Evolutionary conservation across 148 eudicot species (phyloP), one percentile per base, ranked within the genome.

Genomic region (Diospyros lotus): DNA sequence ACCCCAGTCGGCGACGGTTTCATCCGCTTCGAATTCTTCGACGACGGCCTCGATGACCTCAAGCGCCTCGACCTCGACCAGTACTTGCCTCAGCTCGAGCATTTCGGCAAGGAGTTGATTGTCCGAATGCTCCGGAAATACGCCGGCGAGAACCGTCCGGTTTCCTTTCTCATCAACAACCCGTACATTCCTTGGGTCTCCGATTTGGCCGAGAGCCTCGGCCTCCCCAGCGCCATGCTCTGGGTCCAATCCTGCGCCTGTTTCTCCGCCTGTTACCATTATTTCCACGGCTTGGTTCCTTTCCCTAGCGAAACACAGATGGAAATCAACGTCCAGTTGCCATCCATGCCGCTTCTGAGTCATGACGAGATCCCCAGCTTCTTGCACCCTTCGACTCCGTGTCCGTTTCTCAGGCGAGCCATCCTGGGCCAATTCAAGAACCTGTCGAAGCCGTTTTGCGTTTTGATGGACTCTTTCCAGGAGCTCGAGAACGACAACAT

Each of bases 161-260:
- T 91, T 2, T 80, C 86, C 0, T 92, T 95, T 78, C 10, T 92
- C 1, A 80, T 92, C 61, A 87, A 86, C 82, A 92, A 89, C 75
- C 91, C 94, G 0, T 92, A 88, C 62, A 76, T 90, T 7, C 94
- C 97, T 0, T 92, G 95, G 97, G 97, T 85, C 5, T 84, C 89
- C 13, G 97, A 92, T 42, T 89, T 92, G 38, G 97, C 97, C 0
- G 88, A 83, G 17, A 76, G 64, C 18, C 66, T 87, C 2, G 86
- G 84, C 0, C 55, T 92, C 40, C 94, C 89, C 0, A 78, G 81
- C 46, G 97, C 93, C 0, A 78, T 88, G 86, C 78, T 93, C 4
- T 93, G 98, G 98, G 87, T 88, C 4, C 98, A 91, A 59, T 88
- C 96, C 0, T 85, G 87, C 41, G 93, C 94, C 8, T 85, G 88